Percentiles rank a stretch among this genome's conserved stretches.
Evolutionary conservation across 2,329 filamentous ascomycete species (phyloP).

Genomic region (Colletotrichum higginsianum): DNA sequence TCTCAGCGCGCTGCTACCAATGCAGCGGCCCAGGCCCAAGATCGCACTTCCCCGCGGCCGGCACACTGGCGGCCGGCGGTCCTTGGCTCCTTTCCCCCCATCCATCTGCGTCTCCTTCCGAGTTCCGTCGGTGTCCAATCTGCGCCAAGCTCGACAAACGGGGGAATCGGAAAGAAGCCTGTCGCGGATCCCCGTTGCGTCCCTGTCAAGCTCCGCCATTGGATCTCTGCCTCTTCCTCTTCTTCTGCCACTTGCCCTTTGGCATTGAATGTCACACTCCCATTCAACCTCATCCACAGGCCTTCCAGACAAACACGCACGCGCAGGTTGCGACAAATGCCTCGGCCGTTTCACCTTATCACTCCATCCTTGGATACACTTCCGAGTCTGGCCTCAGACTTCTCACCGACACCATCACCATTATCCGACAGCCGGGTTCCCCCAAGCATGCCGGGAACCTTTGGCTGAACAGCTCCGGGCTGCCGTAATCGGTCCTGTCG

Average conservation of each 20-base stretch:
- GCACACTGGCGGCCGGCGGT: constrained; percentile 21
- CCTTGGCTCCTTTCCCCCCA: constrained; percentile 18
- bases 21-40: constrained; percentile 20
- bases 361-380: constrained; percentile 13
- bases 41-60: constrained; percentile 39
- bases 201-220: constrained; percentile 18
- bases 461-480: constrained; percentile 8
- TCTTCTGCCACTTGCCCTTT: background rate
- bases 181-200: constrained; percentile 35
- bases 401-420: background rate
- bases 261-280: constrained; percentile 6
- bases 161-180: background rate
- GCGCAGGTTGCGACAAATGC: constrained; percentile 15
- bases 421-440: constrained; percentile 8
- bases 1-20: constrained; percentile 18
- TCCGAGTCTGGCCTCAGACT: background rate
- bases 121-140: constrained; percentile 17
- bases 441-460: constrained; percentile 15
- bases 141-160: constrained; percentile 36
- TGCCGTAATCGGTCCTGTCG: background rate
- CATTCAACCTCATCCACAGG: constrained; percentile 5
- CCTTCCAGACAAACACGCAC: constrained; percentile 3
- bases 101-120: constrained; percentile 15
- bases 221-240: constrained; percentile 7
- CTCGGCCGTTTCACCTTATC: constrained; percentile 39